Evolutionary conservation across 177 flowering plant genomes (phyloP).

Genomic region (Vitis hybrid): DNA sequence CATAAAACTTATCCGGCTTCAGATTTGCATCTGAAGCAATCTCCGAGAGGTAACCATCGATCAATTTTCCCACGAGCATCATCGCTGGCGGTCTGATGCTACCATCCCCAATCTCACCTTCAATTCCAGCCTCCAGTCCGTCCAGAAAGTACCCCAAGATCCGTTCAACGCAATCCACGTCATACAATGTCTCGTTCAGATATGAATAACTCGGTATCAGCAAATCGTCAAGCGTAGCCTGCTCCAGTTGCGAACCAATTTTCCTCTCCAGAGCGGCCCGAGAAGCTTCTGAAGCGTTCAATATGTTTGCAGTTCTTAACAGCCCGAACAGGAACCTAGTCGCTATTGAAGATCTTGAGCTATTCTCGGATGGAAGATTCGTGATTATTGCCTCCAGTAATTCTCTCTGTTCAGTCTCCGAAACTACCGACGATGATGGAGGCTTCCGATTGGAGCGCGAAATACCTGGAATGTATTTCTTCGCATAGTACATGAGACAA

Average conservation of each 20-base stretch:
- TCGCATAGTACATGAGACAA: constrained; percentile 71
- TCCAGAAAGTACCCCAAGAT: constrained; percentile 65
- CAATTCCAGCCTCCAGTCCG: constrained; percentile 27
- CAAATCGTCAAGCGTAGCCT: constrained; percentile 86
- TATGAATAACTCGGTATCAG: constrained; percentile 91
- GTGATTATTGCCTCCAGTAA: constrained; percentile 61
- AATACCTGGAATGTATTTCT: constrained; percentile 73
- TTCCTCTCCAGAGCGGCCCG: constrained; percentile 63
- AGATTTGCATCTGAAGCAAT: constrained; percentile 88
- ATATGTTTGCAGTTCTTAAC: constrained; percentile 71
- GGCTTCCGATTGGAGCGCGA: constrained; percentile 62
- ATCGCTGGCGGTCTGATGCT: constrained; percentile 46
- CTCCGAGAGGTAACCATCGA: constrained; percentile 88
- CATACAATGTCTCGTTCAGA: constrained; percentile 82
- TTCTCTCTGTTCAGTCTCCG: constrained; percentile 77
- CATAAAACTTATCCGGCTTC: constrained; percentile 67
- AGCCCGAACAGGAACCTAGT: constrained; percentile 71
- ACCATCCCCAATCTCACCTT: constrained; percentile 20
- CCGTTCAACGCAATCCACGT: constrained; percentile 84
- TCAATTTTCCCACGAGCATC: constrained; percentile 80
- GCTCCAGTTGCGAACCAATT: constrained; percentile 70
- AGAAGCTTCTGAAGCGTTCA: constrained; percentile 62
- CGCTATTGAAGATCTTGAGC: constrained; percentile 35
- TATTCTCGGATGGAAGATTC: constrained; percentile 52
- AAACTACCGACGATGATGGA: constrained; percentile 37